Percentiles rank a stretch among this genome's conserved stretches.
Conservation (phyloP, 331 rosid species). For the Phaseolus coccineus region DNA sequence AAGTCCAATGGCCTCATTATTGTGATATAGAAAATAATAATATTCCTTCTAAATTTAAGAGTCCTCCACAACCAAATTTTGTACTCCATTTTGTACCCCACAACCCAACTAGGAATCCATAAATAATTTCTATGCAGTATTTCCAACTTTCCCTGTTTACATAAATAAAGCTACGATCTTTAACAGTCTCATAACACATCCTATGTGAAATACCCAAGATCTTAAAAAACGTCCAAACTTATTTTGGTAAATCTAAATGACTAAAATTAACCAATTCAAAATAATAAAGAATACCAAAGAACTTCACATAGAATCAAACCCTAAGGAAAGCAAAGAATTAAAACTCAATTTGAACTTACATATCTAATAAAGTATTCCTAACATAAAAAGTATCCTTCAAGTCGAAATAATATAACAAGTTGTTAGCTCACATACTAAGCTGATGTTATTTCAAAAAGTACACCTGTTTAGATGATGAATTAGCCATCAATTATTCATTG, state of each 20-base stretch:
- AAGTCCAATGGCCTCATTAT: too few relatives aligned
- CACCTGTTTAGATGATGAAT: neutral
- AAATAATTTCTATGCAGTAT: too few relatives aligned
- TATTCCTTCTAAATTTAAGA: too few relatives aligned
- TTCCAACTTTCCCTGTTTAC: too few relatives aligned
- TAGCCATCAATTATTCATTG: constrained; percentile 9
- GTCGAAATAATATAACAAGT: constrained; percentile 30
- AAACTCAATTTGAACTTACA: constrained; percentile 14
- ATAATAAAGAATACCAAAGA: constrained; percentile 4
- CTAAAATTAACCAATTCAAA: constrained; percentile 15
- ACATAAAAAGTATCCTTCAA: constrained; percentile 11
- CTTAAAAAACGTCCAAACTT: constrained; percentile 20
- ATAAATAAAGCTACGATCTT: too few relatives aligned
- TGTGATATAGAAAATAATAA: too few relatives aligned
- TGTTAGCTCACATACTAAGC: neutral
- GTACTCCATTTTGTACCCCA: too few relatives aligned
- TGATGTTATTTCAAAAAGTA: neutral
- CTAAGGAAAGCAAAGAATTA: constrained; percentile 7
- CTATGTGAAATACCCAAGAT: constrained; percentile 31
- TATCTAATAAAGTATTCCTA: constrained; percentile 8
- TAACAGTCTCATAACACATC: neutral
- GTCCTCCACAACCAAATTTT: too few relatives aligned
- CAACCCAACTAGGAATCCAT: too few relatives aligned
- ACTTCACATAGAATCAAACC: constrained; percentile 1
- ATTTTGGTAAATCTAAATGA: constrained; percentile 14